Base-by-base conservation (phyloP, 805 yeast species). In the Candida saitoana region DNA sequence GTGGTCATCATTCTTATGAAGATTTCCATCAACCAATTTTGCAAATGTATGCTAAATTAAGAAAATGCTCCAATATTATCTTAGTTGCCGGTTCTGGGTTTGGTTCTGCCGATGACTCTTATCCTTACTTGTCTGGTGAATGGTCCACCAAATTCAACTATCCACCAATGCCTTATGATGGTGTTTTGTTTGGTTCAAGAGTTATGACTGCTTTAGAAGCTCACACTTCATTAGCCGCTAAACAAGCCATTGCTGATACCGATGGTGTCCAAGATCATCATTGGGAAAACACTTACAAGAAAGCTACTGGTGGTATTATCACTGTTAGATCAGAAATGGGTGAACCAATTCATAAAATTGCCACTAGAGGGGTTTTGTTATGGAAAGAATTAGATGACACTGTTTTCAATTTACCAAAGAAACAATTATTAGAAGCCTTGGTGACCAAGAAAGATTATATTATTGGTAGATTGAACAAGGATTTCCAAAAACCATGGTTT, bases 161-260 rank as follows among this genome's bases (percentile, higher is more conserved):
- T 68, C 98, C 99, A 56, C 90, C 95, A 56, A 93, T 93, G 99
- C 99, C 99, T 46, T 93, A 87, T 56, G 99, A 93, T 66, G 99
- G 98, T 76, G 81, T 90, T 59, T 71, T 93, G 62, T 84, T 88
- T 54, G 99, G 99, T 57, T 88, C 97, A 35, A 82, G 98, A 69
- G 95, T 88, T 41, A 93, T 93, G 98, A 84, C 87, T 53, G 96
- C 99, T 45, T 86, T 86, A 74, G 99, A 93, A 74, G 91, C 96
- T 39, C 80, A 80, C 65, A 91, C 99, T 42, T 86, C 97, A 36
- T 85, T 84, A 57, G 97, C 79, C 47, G 99, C 97, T 45, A 93
- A 93, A 74, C 73, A 80, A 65, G 90, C 95, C 36, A 93, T 93
- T 71, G 90, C 88, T 45, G 77, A 79, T 27, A 89, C 96, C 54